Evolutionary conservation across 371 early-diverging fungal species (phyloP), one percentile per base, ranked within the genome.

Genomic region (Chytridium lagenaria): DNA sequence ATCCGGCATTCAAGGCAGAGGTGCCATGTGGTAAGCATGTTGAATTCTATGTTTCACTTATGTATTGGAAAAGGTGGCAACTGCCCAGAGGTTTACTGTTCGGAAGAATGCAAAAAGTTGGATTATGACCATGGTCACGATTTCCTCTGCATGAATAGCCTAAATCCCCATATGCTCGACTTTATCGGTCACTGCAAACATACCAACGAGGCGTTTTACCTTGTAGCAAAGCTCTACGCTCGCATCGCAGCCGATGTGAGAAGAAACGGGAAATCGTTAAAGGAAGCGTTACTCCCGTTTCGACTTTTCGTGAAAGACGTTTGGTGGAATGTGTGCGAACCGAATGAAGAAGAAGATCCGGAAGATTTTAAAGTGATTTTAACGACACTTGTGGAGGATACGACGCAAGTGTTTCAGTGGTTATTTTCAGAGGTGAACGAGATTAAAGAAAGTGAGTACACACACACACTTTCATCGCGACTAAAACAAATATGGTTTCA

Each of bases 251-350:
- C 7, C 16, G 33, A 59, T 1, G 38, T 74, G 22, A 22, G 19
- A 19, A 23, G 50, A 16, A 50, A 39, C 30, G 28, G 28, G 2
- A 63, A 69, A 10, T 37, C 67, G 26, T 44, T 78, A 15, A 38
- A 72, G 49, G 2, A 50, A 7, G 78, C 78, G 7, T 28, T 78
- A n/a, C 36, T 38, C n/a, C 75, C 74, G 3, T 64, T 72, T 33
- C 67, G 75, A 1, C 23, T 68, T 23, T 71, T 74, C 49, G 74
- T 67, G 16, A 78, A 78, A 39, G 72, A 68, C 26, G 65, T 26
- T 38, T 78, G 78, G 78, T 78, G 78, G 78, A 7, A 52, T 7
- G 55, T 52, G 7, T 52, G 55, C 26, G 55, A 52, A 22, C 50
- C 39, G 15, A 50, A 73, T 19, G 59, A 7, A 22, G 78, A 74